Evolutionary conservation across 2,329 filamentous ascomycete species (phyloP).

Genomic region (Aspergillus brasiliensis): DNA sequence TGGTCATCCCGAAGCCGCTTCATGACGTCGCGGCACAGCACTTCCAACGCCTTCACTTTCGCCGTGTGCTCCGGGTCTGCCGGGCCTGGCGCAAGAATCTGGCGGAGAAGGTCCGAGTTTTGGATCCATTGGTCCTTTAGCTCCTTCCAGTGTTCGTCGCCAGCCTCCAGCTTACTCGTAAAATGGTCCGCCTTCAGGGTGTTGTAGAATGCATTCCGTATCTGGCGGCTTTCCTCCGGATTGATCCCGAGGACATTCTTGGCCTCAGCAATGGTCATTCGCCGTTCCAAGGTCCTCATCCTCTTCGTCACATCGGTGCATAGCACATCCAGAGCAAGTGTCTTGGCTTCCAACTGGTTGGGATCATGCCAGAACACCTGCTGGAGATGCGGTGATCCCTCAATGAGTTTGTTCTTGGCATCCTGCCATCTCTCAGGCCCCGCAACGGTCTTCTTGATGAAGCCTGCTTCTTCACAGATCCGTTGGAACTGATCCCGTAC

Average conservation of each 20-base stretch:
- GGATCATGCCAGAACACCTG: constrained; percentile 62
- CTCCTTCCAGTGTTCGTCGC: constrained; percentile 69
- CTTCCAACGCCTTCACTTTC: constrained; percentile 68
- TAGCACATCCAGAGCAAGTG: constrained; percentile 73
- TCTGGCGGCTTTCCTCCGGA: constrained; percentile 65
- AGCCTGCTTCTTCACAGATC: constrained; percentile 68
- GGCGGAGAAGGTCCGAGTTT: constrained; percentile 57
- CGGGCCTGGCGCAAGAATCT: constrained; percentile 55
- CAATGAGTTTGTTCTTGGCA: constrained; percentile 67
- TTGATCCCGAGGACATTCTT: constrained; percentile 72
- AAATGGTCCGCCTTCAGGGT: constrained; percentile 68
- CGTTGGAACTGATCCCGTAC: constrained; percentile 67
- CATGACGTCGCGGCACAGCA: constrained; percentile 74
- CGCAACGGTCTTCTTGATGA: constrained; percentile 75
- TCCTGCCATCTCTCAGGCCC: constrained; percentile 73
- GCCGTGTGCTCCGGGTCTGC: constrained; percentile 56
- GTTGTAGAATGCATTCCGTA: constrained; percentile 67
- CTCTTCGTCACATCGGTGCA: constrained; percentile 81
- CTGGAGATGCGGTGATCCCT: constrained; percentile 65
- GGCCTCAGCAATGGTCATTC: constrained; percentile 73
- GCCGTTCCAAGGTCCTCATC: constrained; percentile 65
- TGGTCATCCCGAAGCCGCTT: constrained; percentile 73
- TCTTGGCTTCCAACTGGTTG: constrained; percentile 62
- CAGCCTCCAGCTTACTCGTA: constrained; percentile 72
- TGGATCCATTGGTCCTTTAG: constrained; percentile 70